Percentiles rank a stretch among this genome's conserved stretches.
These are phyloP conservation scores for Aspergillus costaricaensis DNA, from an alignment of 2,329 filamentous ascomycete genomes.

Conservation along the genomic window DNA sequence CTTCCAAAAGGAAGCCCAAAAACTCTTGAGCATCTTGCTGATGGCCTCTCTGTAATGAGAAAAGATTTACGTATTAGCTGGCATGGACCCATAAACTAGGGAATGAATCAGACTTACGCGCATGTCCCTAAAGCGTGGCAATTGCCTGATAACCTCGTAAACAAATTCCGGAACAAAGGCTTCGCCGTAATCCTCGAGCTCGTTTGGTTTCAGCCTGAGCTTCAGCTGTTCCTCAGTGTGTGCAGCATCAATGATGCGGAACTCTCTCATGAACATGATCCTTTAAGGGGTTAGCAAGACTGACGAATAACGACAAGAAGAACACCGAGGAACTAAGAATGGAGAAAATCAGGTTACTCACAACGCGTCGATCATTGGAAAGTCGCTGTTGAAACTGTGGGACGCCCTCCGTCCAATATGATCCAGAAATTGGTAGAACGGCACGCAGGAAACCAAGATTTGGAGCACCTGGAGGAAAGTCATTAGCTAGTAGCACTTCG, in stretches of 20 bases:
- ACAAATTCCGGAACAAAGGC: slow-evolving; percentile 92
- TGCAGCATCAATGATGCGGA: slow-evolving; percentile 80
- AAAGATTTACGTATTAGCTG: slow-evolving; percentile 6
- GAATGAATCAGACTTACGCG: slow-evolving; percentile 58
- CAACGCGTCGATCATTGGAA: slow-evolving; percentile 91
- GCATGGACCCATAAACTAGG: not conserved
- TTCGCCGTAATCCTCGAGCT: slow-evolving; percentile 87
- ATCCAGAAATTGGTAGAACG: slow-evolving; percentile 92
- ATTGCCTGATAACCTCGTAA: slow-evolving; percentile 84
- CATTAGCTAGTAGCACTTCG: slow-evolving; percentile 36
- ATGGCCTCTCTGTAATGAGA: slow-evolving; percentile 69
- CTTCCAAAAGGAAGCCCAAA: slow-evolving; percentile 86
- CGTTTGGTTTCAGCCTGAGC: slow-evolving; percentile 73
- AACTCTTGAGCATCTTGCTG: slow-evolving; percentile 99
- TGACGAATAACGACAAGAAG: not conserved
- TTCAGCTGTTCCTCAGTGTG: slow-evolving; percentile 71
- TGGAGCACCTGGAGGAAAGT: slow-evolving; percentile 71
- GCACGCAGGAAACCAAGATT: slow-evolving; percentile 88
- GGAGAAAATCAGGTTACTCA: slow-evolving; percentile 50
- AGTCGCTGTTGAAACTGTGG: slow-evolving; percentile 93
- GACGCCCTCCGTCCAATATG: slow-evolving; percentile 79
- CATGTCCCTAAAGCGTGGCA: slow-evolving; percentile 90
- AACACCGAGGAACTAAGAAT: not conserved
- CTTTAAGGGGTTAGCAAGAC: slow-evolving; percentile 45
- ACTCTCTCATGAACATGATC: slow-evolving; percentile 96